Percentiles rank a stretch among this genome's conserved stretches.
These are phyloP conservation scores for Ustilago crameri DNA, from an alignment of 1,284 basidiomycete species.

Conservation along the genomic window DNA sequence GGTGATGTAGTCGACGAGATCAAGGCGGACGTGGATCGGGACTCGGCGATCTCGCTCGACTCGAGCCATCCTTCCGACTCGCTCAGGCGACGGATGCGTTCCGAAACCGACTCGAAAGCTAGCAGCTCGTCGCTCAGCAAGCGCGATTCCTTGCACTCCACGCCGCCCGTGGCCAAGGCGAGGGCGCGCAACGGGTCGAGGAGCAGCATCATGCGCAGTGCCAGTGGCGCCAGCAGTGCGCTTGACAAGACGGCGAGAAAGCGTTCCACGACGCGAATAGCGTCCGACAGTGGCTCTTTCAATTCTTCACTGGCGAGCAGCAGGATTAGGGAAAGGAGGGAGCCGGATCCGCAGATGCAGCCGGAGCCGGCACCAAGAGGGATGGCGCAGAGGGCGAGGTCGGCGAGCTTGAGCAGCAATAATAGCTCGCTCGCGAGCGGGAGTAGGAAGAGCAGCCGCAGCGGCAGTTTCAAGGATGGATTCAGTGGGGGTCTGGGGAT, in stretches of 20 bases:
- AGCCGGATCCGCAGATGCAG: slow-evolving; percentile 34
- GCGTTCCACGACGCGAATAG: slow-evolving; percentile 6
- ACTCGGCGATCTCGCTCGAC: slow-evolving; percentile 22
- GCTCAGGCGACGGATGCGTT: slow-evolving; percentile 10
- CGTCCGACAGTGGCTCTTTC: slow-evolving; percentile 11
- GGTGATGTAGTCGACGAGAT: slow-evolving; percentile 20
- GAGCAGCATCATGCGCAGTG: slow-evolving; percentile 33
- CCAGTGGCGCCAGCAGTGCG: slow-evolving; percentile 14
- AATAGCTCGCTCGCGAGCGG: slow-evolving; percentile 10
- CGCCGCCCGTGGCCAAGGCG: slow-evolving; percentile 14
- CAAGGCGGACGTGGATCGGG: slow-evolving; percentile 10
- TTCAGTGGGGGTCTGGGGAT: slow-evolving; percentile 10
- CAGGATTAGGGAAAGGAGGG: slow-evolving; percentile 1
- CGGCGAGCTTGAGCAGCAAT: slow-evolving; percentile 44
- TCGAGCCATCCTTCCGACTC: slow-evolving; percentile 21
- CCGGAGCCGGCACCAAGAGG: slow-evolving; percentile 50
- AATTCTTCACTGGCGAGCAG: background rate
- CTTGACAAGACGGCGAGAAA: slow-evolving; percentile 4
- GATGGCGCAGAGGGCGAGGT: slow-evolving; percentile 41
- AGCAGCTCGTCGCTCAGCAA: background rate
- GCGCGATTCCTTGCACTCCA: background rate
- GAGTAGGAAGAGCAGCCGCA: slow-evolving; percentile 20
- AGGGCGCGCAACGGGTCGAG: slow-evolving; percentile 16
- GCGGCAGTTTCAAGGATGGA: slow-evolving; percentile 14
- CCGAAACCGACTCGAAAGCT: background rate